Evolutionary conservation across 83 land plant species (phyloP).

Genomic region (Larix sibirica): DNA sequence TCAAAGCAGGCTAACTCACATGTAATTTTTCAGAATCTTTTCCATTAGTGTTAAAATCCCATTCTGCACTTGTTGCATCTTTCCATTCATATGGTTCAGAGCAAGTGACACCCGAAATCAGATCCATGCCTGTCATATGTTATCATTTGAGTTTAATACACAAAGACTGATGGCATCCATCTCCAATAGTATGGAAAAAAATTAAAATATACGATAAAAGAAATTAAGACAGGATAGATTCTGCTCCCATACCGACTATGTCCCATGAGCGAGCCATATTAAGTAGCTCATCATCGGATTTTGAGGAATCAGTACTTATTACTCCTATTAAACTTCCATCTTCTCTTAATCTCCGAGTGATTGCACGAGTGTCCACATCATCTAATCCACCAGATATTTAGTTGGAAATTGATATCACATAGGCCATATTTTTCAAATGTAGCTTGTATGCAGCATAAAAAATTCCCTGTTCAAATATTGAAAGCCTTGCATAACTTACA

Average conservation of each 20-base stretch:
- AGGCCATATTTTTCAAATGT: not conserved
- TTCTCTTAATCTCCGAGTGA: slow-evolving; percentile 89
- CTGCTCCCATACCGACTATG: slow-evolving; percentile 72
- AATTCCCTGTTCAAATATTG: not conserved
- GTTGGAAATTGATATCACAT: not conserved
- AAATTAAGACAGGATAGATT: not conserved
- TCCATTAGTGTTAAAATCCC: slow-evolving; percentile 67
- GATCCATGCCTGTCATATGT: slow-evolving; percentile 73
- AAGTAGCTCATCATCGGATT: slow-evolving; percentile 80
- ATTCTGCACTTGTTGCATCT: slow-evolving; percentile 65
- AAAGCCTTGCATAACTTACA: slow-evolving; percentile 48
- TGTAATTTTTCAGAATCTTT: slow-evolving; percentile 38
- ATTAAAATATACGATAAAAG: not conserved
- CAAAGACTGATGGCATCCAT: not conserved
- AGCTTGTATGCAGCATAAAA: slow-evolving; percentile 1
- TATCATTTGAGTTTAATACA: not conserved
- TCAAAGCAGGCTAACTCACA: slow-evolving; percentile 40
- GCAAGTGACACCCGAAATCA: slow-evolving; percentile 83
- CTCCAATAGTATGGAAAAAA: not conserved
- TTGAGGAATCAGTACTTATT: slow-evolving; percentile 79
- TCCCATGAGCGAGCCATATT: slow-evolving; percentile 77
- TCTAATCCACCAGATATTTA: slow-evolving; percentile 38
- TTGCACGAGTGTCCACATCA: slow-evolving; percentile 98
- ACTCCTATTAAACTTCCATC: slow-evolving; percentile 95
- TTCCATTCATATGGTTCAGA: slow-evolving; percentile 81